Percentiles rank a stretch among this genome's conserved stretches.
phyloP scores from a whole-genome alignment of 2,329 filamentous ascomycete genomes.

The Talaromyces rugulosus region DNA sequence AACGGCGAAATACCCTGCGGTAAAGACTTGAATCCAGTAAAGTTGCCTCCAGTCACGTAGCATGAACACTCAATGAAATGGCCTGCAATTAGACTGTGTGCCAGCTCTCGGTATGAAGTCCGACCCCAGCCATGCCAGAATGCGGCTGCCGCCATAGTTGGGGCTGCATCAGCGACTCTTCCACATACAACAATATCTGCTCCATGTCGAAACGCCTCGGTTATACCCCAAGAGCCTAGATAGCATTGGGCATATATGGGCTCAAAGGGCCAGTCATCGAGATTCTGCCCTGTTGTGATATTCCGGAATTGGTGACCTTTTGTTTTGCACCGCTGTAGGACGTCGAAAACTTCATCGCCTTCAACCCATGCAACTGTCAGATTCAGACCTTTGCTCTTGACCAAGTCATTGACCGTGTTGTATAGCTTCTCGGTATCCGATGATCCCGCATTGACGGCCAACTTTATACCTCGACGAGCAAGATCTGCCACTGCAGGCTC shows the following conservation, averaged over 20 bases:
- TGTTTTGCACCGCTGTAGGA: neutral
- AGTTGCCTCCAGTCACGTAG: constrained; percentile 55
- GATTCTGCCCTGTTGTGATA: neutral
- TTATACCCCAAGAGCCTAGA: constrained; percentile 49
- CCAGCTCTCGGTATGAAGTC: constrained; percentile 47
- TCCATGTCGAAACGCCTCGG: constrained; percentile 38
- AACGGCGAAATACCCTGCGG: constrained; percentile 36
- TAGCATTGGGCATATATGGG: constrained; percentile 34
- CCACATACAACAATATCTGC: constrained; percentile 50
- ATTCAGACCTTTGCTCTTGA: neutral
- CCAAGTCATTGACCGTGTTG: neutral
- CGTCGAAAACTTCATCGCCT: neutral
- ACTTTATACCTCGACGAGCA: constrained; percentile 14
- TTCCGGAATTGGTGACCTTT: neutral
- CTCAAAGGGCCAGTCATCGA: constrained; percentile 2
- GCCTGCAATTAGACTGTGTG: constrained; percentile 48
- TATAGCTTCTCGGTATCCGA: neutral
- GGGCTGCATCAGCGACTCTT: constrained; percentile 47
- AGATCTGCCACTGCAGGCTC: neutral
- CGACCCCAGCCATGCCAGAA: constrained; percentile 54
- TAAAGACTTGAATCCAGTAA: constrained; percentile 46
- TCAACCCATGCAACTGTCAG: neutral
- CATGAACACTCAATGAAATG: constrained; percentile 54
- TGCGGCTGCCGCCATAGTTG: constrained; percentile 53
- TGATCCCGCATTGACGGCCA: constrained; percentile 13